Evolutionary conservation across 352 stramenopile genomes (phyloP).

Genomic region (Phytophthora europaea): DNA sequence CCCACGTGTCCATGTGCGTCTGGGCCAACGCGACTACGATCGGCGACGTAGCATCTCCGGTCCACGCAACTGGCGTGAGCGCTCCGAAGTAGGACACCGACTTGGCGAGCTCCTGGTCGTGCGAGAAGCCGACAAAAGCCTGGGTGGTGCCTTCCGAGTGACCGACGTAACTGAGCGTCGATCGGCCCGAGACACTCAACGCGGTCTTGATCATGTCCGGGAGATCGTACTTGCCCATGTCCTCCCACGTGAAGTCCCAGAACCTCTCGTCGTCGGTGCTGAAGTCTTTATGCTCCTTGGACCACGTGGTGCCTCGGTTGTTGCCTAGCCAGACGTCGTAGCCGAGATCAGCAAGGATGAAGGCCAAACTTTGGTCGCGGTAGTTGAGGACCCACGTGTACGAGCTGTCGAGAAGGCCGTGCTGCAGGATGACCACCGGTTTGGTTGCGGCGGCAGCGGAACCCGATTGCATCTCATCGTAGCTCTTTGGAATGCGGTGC

Average conservation of each 20-base stretch:
- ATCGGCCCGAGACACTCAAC: conserved; percentile 31
- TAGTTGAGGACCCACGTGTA: conserved; percentile 65
- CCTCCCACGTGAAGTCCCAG: conserved; percentile 67
- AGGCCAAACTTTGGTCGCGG: conserved; percentile 59
- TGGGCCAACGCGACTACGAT: conserved; percentile 45
- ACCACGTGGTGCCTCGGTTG: conserved; percentile 68
- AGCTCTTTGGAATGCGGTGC: conserved; percentile 60
- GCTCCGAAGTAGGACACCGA: conserved; percentile 63
- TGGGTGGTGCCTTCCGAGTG: conserved; percentile 64
- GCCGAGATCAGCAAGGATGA: conserved; percentile 56
- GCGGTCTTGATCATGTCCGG: conserved; percentile 59
- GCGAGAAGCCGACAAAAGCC: conserved; percentile 59
- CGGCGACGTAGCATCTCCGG: conserved; percentile 35
- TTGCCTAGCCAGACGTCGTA: conserved; percentile 78
- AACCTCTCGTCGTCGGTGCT: conserved; percentile 41
- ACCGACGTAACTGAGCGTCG: conserved; percentile 55
- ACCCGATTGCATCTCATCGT: conserved; percentile 42
- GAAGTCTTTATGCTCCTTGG: conserved; percentile 52
- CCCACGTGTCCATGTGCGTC: conserved; percentile 49
- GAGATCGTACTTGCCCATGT: conserved; percentile 63
- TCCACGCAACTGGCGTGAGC: conserved; percentile 53
- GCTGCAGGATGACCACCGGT: conserved; percentile 57
- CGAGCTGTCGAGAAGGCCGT: conserved; percentile 64
- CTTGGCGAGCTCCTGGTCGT: conserved; percentile 62
- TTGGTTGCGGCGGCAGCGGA: conserved; percentile 39